Evolutionary conservation across 306 rosid genomes (phyloP), one percentile per base, ranked within the genome.

Genomic region (Sophora flavescens): DNA sequence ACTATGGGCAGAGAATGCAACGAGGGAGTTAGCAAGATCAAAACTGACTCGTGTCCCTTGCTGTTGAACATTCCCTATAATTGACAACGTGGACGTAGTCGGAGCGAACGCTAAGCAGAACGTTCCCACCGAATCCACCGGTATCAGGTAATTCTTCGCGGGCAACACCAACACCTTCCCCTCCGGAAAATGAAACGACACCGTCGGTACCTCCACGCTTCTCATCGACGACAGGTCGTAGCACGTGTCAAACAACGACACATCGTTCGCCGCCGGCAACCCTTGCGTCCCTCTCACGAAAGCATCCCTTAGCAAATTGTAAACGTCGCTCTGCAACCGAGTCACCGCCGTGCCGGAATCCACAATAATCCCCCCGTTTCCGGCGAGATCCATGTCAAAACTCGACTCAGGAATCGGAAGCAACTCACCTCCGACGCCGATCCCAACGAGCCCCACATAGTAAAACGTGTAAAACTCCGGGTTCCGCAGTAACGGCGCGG

Each of bases 331-430:
- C 80, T 78, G 86, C 62, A 93, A 64, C 83, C 97, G 78, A 10
- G 93, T 93, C 72, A 93, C 93, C 36, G 97, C 94, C 79, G 98
- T 93, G 22, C 98, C 97, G 39, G 98, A 93, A 60, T 93, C 97
- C 22, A 93, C 68, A 5, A 93, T 93, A 1, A 91, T 74, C 0
- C 98, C 97, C 0, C 98, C 96, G 44, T 53, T 75, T 0, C 97
- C 96, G 11, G 18, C 15, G 3, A 41, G 35, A 52, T 87, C 92
- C 3, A 88, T 67, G 17, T 53, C 22, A 15, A 93, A 93, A 6
- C 80, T 65, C 2, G 88, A 30, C 3, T 74, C 80, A 1, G 92
- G 85, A 70, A 91, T 65, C 16, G 85, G 75, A 5, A 91, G 92
- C 62, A 68, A 2, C 36, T 82, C 74, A 0, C 97, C 97, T 1